Percentiles rank a stretch among this genome's conserved stretches.
These are phyloP conservation scores for Fusarium secorum DNA, from an alignment of 2,329 filamentous ascomycete species.

Conservation along the genomic window DNA sequence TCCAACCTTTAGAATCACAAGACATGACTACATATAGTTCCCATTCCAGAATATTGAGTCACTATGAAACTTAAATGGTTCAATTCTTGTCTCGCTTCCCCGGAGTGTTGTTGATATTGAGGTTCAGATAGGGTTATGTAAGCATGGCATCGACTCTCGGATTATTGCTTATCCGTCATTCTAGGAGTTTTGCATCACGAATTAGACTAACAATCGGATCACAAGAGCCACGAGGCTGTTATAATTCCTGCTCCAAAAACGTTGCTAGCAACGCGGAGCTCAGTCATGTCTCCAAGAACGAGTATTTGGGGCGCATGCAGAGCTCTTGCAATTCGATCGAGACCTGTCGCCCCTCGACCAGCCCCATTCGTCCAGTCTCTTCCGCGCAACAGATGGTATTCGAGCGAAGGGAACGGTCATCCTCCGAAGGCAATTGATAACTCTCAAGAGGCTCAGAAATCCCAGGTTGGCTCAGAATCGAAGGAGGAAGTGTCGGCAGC, in stretches of 20 bases:
- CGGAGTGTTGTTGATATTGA: not conserved
- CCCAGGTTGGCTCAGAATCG: constrained; percentile 6
- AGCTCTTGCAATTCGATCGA: constrained; percentile 45
- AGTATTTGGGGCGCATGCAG: constrained; percentile 48
- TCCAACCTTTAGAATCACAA: not conserved
- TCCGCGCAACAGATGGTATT: constrained; percentile 42
- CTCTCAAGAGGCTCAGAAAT: constrained; percentile 14
- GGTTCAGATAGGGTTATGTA: constrained; percentile 25
- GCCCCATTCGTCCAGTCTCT: constrained; percentile 35
- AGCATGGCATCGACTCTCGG: constrained; percentile 26
- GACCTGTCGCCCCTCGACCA: constrained; percentile 38
- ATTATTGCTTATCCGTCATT: constrained; percentile 33
- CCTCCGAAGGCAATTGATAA: constrained; percentile 37
- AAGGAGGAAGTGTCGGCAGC: not conserved
- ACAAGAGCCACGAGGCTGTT: constrained; percentile 38
- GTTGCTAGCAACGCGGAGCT: constrained; percentile 42
- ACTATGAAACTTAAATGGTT: not conserved
- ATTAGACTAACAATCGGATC: constrained; percentile 31
- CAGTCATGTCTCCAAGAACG: constrained; percentile 47
- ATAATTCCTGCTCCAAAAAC: constrained; percentile 37
- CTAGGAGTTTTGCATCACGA: constrained; percentile 41
- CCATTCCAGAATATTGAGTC: not conserved
- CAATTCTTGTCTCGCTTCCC: not conserved
- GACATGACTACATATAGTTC: not conserved
- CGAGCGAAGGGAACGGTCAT: constrained; percentile 45